These are phyloP conservation scores for Lactifluus subvellereus DNA, from an alignment of 768 basidiomycete species.

Conservation along the genomic window DNA sequence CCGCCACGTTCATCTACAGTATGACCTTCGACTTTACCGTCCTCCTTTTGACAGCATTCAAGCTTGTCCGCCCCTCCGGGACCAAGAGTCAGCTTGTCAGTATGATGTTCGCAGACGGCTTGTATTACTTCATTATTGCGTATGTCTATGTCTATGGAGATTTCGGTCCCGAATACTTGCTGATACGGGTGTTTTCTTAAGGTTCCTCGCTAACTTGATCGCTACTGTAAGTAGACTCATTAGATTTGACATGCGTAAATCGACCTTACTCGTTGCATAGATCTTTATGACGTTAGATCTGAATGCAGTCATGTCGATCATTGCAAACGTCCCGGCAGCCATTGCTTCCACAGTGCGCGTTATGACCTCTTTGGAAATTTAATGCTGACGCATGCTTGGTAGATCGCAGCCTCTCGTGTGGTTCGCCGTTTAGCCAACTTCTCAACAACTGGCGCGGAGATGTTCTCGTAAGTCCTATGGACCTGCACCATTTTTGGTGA, in stretches of 20 bases:
- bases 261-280: conserved; percentile 33
- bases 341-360: conserved; percentile 5
- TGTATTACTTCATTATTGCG: conserved; percentile 75
- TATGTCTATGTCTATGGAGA: conserved; percentile 33
- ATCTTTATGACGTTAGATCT: conserved; percentile 62
- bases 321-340: conserved; percentile 62
- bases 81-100: conserved; percentile 44
- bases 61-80: conserved; percentile 38
- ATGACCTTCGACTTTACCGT: conserved; percentile 69
- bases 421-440: conserved; percentile 57
- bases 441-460: conserved; percentile 27
- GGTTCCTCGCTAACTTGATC: conserved; percentile 38
- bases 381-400: not conserved
- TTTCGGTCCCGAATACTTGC: conserved; percentile 27
- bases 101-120: conserved; percentile 65
- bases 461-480: conserved; percentile 26
- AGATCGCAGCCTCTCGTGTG: conserved; percentile 57
- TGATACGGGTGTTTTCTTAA: conserved; percentile 15
- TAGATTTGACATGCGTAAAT: not conserved
- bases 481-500: conserved; percentile 19
- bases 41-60: conserved; percentile 53
- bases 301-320: conserved; percentile 60
- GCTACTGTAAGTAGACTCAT: conserved; percentile 31
- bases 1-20: conserved; percentile 68
- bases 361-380: not conserved